Evolutionary conservation across 208 protist species (phyloP).

Genomic region (Wallacemonas sp.): DNA sequence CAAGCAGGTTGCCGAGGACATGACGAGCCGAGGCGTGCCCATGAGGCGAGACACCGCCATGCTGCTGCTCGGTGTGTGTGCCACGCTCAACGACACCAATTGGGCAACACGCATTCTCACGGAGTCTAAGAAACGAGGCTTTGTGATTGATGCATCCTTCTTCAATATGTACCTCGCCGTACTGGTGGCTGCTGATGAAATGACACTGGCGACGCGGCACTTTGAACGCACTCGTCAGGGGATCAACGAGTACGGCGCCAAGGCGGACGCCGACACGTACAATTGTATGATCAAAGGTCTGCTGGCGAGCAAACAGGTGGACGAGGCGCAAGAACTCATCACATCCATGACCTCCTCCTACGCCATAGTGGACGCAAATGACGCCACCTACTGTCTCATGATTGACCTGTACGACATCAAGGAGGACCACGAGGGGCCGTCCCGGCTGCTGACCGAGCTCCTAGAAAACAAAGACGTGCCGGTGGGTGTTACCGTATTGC

Average conservation of each 20-base stretch:
- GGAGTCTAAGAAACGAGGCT: slow-evolving; percentile 32
- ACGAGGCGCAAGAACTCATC: slow-evolving; percentile 33
- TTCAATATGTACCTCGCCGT: slow-evolving; percentile 83
- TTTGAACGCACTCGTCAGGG: slow-evolving; percentile 75
- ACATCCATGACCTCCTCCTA: slow-evolving; percentile 23
- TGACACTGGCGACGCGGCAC: slow-evolving; percentile 15
- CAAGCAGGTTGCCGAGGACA: slow-evolving; percentile 45
- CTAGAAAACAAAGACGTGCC: slow-evolving; percentile 28
- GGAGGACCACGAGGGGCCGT: slow-evolving; percentile 24
- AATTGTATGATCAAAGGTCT: slow-evolving; percentile 66
- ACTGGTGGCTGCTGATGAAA: slow-evolving; percentile 56
- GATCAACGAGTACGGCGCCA: slow-evolving; percentile 59
- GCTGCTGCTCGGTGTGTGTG: slow-evolving; percentile 64
- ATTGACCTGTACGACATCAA: slow-evolving; percentile 39
- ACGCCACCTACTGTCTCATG: slow-evolving; percentile 72
- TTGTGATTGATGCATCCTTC: slow-evolving; percentile 52
- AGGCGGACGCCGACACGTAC: slow-evolving; percentile 71
- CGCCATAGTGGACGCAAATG: slow-evolving; percentile 50
- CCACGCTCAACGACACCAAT: slow-evolving; percentile 25
- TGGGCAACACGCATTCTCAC: slow-evolving; percentile 61
- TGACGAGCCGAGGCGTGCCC: slow-evolving; percentile 29
- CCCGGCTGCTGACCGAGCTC: slow-evolving; percentile 22
- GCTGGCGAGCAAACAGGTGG: slow-evolving; percentile 23
- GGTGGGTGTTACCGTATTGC: slow-evolving; percentile 20
- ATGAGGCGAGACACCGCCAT: slow-evolving; percentile 43